Base-by-base conservation (phyloP, 1,284 basidiomycete genomes). In the Porodaedalea pini region DNA sequence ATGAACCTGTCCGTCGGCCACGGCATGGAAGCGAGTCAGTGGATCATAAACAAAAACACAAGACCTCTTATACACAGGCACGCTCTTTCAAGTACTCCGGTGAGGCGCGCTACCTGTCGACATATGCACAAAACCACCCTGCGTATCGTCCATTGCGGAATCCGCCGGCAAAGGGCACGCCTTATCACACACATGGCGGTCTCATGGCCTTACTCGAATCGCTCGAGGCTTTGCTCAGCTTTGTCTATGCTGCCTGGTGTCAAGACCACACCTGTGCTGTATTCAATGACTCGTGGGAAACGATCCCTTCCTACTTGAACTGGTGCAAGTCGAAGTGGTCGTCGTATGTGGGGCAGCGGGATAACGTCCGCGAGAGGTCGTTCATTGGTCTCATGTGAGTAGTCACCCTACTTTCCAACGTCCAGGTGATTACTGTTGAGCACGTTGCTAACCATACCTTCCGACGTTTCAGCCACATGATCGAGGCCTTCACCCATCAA, bases 311-410 rank as follows among this genome's bases (percentile, higher is more conserved):
- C 1, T 87, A 85, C 63, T 71, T 88, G 17, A 69, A 69, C n/a
- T 85, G 81, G 80, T 85, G 81, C 63, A 86, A 82, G 69, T 71
- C 73, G 64, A 85, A 86, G 64, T 87, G 86, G 87, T 82, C 85
- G 64, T 79, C 82, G 65, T 76, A 77, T 23, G 77, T 77, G 57
- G 80, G 80, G 59, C 25, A 37, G 13, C 34, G 55, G 48, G 86
- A 88, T 43, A 55, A 49, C n/a, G 55, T 61, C 65, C 79, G 82
- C 43, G 87, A 90, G 73, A 83, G 81, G 71, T 85, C 85, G 39
- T 84, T 90, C 55, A 68, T 85, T 63, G 87, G 87, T 61, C 76
- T 90, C 71, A 86, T 90, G 87, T 88, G 79, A 77, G 87, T 70
- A 57, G 62, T 56, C 31, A 62, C 44, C 60, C 53, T 58, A 51